Percentiles rank a stretch among this genome's conserved stretches.
phyloP scores from a whole-genome alignment of 345 rosid genomes.

The Euphorbia peplus region DNA sequence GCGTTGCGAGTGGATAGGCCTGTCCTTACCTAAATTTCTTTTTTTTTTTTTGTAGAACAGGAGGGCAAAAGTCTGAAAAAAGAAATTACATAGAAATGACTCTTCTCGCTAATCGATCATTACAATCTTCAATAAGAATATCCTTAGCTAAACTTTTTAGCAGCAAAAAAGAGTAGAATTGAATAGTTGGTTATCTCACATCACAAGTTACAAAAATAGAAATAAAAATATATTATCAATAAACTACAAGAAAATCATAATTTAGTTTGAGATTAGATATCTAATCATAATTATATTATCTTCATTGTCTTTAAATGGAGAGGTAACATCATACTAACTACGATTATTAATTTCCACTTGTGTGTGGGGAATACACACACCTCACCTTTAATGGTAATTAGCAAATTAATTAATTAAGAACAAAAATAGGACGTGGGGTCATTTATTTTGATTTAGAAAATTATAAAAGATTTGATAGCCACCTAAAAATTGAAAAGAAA shows the following conservation, averaged over 20 bases:
- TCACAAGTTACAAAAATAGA: background rate
- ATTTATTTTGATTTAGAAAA: background rate
- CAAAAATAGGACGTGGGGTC: background rate
- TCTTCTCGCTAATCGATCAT: too few species aligned
- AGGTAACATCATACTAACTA: slow-evolving; percentile 12
- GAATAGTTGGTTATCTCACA: background rate
- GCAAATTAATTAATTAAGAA: background rate
- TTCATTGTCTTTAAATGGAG: background rate
- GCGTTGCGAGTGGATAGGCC: too few species aligned
- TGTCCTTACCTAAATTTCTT: too few species aligned
- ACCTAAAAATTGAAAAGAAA: background rate
- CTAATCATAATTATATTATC: slow-evolving; percentile 17
- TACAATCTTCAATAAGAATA: too few species aligned
- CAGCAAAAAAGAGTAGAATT: too few species aligned
- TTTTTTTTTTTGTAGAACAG: too few species aligned
- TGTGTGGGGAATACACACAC: background rate
- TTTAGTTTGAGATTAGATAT: slow-evolving; percentile 10
- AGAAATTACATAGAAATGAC: too few species aligned
- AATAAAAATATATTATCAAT: background rate
- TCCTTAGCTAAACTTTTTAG: too few species aligned
- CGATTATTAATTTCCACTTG: slow-evolving; percentile 19
- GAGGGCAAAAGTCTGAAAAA: too few species aligned
- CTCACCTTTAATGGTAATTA: background rate
- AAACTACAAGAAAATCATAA: background rate
- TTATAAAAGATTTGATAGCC: background rate